These are phyloP conservation scores for Debaryomyces prosopidis DNA, from an alignment of 805 yeast species.

Conservation along the genomic window DNA sequence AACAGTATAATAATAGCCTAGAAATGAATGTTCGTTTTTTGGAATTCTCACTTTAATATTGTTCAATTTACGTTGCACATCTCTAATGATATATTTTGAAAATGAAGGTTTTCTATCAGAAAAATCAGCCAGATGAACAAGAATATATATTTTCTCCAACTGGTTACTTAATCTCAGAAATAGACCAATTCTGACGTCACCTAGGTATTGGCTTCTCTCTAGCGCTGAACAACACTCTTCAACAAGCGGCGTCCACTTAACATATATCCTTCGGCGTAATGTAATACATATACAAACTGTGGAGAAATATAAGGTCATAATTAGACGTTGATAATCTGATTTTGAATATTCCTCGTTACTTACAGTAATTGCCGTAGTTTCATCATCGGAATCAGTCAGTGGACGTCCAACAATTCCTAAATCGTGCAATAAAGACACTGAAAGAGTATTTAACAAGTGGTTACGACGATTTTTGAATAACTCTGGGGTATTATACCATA, in stretches of 20 bases:
- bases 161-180: constrained; percentile 60
- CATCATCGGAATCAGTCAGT: constrained; percentile 16
- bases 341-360: constrained; percentile 1
- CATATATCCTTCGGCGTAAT: constrained; percentile 60
- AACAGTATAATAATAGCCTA: constrained; percentile 59
- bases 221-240: constrained; percentile 59
- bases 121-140: constrained; percentile 41
- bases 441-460: constrained; percentile 64
- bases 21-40: constrained; percentile 37
- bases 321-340: constrained; percentile 50
- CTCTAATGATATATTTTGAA: constrained; percentile 43
- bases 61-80: constrained; percentile 50
- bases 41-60: constrained; percentile 39
- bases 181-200: constrained; percentile 48
- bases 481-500: constrained; percentile 87
- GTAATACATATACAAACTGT: constrained; percentile 66
- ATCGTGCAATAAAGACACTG: constrained; percentile 71
- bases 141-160: constrained; percentile 60
- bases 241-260: constrained; percentile 64
- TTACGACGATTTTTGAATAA: constrained; percentile 76
- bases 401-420: constrained; percentile 67
- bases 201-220: constrained; percentile 32
- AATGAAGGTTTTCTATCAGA: constrained; percentile 19
- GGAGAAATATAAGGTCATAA: constrained; percentile 59
- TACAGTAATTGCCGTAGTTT: constrained; percentile 10